Conservation (phyloP, 805 yeast genomes). For the Yamadazyma olivae region DNA sequence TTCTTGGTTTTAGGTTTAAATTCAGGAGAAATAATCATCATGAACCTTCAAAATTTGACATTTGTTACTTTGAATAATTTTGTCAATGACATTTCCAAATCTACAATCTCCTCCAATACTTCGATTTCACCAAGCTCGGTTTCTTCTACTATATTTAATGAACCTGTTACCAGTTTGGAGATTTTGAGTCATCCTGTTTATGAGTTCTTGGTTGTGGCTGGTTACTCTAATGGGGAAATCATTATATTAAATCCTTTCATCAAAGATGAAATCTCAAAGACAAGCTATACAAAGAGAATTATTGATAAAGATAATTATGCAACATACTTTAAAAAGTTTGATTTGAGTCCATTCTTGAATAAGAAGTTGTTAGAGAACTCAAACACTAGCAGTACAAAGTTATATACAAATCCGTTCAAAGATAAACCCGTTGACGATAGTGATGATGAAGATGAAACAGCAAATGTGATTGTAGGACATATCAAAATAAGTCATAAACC, state of each 20-base stretch:
- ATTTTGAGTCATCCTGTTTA: slow-evolving; percentile 26
- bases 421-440: slow-evolving; percentile 4
- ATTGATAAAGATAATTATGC: slow-evolving; percentile 27
- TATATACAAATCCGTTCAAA: not conserved
- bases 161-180: slow-evolving; percentile 23
- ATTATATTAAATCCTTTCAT: slow-evolving; percentile 41
- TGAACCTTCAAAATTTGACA: slow-evolving; percentile 48
- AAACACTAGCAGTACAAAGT: not conserved
- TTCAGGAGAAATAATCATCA: slow-evolving; percentile 63
- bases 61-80: slow-evolving; percentile 41
- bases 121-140: slow-evolving; percentile 3
- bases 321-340: slow-evolving; percentile 35
- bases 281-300: slow-evolving; percentile 15
- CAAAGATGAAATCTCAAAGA: slow-evolving; percentile 1
- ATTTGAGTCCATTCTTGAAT: slow-evolving; percentile 26
- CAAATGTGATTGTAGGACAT: slow-evolving; percentile 43
- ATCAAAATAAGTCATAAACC: slow-evolving; percentile 60
- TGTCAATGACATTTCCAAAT: slow-evolving; percentile 2
- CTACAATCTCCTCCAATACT: slow-evolving; percentile 1
- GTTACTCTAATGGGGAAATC: slow-evolving; percentile 62
- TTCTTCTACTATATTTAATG: slow-evolving; percentile 10
- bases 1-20: slow-evolving; percentile 61
- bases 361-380: slow-evolving; percentile 34
- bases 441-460: not conserved
- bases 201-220: slow-evolving; percentile 52